Base-by-base conservation (phyloP, 225 moss, liverwort and hornwort genomes). In the Takakia lepidozioides region DNA sequence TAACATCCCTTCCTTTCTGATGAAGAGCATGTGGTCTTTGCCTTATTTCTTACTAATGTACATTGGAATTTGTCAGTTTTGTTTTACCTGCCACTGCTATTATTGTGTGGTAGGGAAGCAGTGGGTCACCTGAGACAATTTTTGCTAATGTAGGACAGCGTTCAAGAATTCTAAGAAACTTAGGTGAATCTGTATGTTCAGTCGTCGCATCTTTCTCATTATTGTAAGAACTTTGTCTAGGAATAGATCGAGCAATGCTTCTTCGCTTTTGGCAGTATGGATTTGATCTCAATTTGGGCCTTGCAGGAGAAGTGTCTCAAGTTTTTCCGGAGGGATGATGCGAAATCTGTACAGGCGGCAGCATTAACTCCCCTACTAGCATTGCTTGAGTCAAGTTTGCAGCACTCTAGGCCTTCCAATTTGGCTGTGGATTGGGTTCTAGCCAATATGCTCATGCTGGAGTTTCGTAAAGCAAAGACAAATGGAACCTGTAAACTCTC, bases 311-410 rank as follows among this genome's bases (percentile, higher is more conserved):
- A 66, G 29, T 88, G 83, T 44, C 54, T 88, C 24, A 73, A 64
- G 32, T 29, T 81, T 37, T 79, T 93, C 47, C 80, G 82, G 52
- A 78, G 83, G 42, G 93, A 93, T 54, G 81, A 93, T 39, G 61
- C 83, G 8, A 93, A 88, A 74, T 29, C 49, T 55, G 93, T 86
- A 29, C 88, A 93, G 67, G 85, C 93, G 46, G 85, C 85, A 56
- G 75, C 88, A 42, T 68, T 93, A 58, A 64, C 60, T 11, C 88
- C 88, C 44, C 57, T 93, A 16, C 69, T 88, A 41, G 74, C 75
- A 30, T 61, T 93, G 52, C 62, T 93, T 42, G 88, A 88, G 62
- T 62, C 59, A 10, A 71, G 66, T 46, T 54, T 64, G 22, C 49
- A 60, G 6, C 58, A 52, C 24, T 58, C 62, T 35, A 67, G 63